Evolutionary conservation across 352 stramenopile genomes (phyloP).

Genomic region (Phytopythium ostracodes): DNA sequence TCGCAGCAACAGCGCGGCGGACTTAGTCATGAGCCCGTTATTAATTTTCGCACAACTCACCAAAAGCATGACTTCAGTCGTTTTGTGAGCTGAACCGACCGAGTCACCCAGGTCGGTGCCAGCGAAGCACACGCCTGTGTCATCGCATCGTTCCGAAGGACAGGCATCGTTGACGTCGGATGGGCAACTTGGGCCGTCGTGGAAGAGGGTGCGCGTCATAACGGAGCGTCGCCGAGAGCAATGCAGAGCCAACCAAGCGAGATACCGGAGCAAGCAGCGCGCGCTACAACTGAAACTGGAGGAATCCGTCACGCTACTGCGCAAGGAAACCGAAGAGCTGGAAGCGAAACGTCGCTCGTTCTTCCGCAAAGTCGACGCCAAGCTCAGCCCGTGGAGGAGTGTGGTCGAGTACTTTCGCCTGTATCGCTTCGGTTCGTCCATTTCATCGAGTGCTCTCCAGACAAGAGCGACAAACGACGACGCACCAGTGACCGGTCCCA

Average conservation of each 20-base stretch:
- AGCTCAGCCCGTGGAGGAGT: not conserved
- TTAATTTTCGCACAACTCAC: not conserved
- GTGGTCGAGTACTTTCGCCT: conserved; percentile 21
- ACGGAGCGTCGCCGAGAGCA: conserved; percentile 37
- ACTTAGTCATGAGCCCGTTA: not conserved
- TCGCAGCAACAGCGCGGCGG: not conserved
- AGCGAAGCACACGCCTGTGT: not conserved
- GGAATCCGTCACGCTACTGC: conserved; percentile 8
- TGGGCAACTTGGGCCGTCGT: not conserved
- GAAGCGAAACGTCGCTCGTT: conserved; percentile 13
- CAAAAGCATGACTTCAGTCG: not conserved
- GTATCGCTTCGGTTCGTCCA: conserved; percentile 12
- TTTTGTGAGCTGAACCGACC: not conserved
- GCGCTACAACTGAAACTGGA: conserved; percentile 15
- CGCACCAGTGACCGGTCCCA: not conserved
- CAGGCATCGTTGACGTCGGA: not conserved
- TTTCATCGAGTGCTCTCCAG: not conserved
- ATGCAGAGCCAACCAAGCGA: conserved; percentile 42
- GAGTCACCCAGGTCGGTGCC: no score
- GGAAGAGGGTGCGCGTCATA: conserved; percentile 25
- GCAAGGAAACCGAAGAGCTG: conserved; percentile 15
- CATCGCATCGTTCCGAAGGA: no score
- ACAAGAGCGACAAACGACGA: not conserved
- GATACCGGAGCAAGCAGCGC: conserved; percentile 37
- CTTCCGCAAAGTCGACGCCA: not conserved